These are phyloP conservation scores for Pseudognaphalium luteoalbum DNA, from an alignment of 129 eudicot species.

Conservation along the genomic window DNA sequence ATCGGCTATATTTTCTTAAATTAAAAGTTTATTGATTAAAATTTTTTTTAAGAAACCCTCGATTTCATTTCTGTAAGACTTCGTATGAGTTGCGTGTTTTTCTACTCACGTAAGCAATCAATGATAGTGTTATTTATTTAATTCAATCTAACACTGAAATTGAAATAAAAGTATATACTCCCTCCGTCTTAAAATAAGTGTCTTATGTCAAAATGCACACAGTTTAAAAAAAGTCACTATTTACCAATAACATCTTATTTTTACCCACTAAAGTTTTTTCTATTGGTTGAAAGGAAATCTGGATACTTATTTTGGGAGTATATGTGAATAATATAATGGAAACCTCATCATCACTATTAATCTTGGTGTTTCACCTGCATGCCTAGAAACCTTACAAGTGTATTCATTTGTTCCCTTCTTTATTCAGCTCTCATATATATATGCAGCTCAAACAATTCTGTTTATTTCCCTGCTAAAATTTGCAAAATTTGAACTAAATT, in stretches of 20 bases:
- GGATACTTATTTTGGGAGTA: too few species aligned
- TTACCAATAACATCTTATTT: too few species aligned
- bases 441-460: slow-evolving; percentile 29
- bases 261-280: too few species aligned
- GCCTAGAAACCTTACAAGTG: slow-evolving; percentile 57
- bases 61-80: not conserved
- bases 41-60: too few species aligned
- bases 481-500: not conserved
- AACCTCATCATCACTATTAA: slow-evolving; percentile 22
- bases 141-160: not conserved
- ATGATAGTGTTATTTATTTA: not conserved
- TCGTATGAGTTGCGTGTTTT: slow-evolving; percentile 13
- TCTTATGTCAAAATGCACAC: too few species aligned
- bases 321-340: not conserved
- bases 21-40: too few species aligned
- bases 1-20: too few species aligned
- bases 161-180: too few species aligned
- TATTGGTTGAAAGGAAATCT: too few species aligned
- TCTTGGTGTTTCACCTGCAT: slow-evolving; percentile 47
- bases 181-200: too few species aligned
- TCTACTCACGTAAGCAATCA: slow-evolving; percentile 30
- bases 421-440: not conserved
- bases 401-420: slow-evolving; percentile 30
- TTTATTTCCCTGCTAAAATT: slow-evolving; percentile 2
- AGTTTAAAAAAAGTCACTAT: too few species aligned